Percentiles rank a stretch among this genome's conserved stretches.
These are phyloP conservation scores for Cryphonectria radicalis DNA, from an alignment of 2,329 filamentous ascomycete genomes.

Conservation along the genomic window DNA sequence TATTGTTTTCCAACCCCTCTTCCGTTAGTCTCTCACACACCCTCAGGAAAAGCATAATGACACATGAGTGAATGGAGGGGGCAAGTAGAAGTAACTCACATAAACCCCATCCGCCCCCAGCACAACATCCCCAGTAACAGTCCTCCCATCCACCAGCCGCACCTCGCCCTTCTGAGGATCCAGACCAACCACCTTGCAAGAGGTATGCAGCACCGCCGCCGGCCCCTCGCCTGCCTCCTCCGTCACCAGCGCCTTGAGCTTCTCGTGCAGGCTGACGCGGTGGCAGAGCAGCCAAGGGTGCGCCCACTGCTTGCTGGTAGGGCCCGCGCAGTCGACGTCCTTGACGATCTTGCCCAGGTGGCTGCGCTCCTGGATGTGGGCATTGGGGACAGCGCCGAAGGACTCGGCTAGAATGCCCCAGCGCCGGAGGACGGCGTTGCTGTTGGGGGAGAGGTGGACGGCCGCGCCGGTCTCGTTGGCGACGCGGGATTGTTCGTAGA, in stretches of 20 bases:
- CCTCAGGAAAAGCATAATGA: accelerated
- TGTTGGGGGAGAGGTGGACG: conserved; percentile 66
- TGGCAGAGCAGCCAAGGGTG: conserved; percentile 58
- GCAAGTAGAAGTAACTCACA: conserved; percentile 25
- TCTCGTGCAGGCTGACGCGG: conserved; percentile 56
- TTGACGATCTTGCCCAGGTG: conserved; percentile 32
- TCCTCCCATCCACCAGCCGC: conserved; percentile 48
- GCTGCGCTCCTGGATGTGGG: conserved; percentile 33
- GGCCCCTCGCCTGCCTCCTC: conserved; percentile 40
- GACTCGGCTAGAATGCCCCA: conserved; percentile 44
- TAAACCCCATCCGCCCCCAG: conserved; percentile 60
- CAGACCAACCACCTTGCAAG: conserved; percentile 48
- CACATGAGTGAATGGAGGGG: neutral
- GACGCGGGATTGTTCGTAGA: conserved; percentile 61
- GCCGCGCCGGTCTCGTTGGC: conserved; percentile 63
- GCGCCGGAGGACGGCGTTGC: conserved; percentile 57
- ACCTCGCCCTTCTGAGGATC: conserved; percentile 45
- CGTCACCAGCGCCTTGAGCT: conserved; percentile 52
- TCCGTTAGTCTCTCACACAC: neutral
- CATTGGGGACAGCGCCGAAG: conserved; percentile 41
- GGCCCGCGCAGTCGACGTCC: conserved; percentile 40
- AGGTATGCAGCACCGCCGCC: conserved; percentile 43
- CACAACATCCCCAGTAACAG: conserved; percentile 51
- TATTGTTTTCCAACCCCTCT: conserved; percentile 15
- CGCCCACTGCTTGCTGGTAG: conserved; percentile 52